Percentiles rank a stretch among this genome's conserved stretches.
Conservation (phyloP, 768 basidiomycete genomes). For the Lactarius vividus region DNA sequence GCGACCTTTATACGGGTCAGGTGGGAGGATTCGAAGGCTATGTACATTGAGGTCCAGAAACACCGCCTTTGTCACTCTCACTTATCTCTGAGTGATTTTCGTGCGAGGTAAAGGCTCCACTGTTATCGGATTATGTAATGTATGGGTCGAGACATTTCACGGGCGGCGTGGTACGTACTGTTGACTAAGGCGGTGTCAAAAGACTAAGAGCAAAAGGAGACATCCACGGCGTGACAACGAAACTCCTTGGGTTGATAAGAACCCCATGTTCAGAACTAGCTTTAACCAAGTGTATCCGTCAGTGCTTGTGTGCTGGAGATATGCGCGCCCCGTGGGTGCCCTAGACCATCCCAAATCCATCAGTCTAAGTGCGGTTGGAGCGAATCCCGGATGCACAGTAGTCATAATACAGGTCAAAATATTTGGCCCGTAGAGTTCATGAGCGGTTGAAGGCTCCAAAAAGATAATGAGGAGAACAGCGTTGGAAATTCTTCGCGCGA, state of each 20-base stretch:
- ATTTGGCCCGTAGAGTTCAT: background rate
- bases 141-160: background rate
- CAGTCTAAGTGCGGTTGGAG: background rate
- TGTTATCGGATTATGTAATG: background rate
- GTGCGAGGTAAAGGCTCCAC: background rate
- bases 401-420: background rate
- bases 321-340: background rate
- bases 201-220: background rate
- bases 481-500: background rate
- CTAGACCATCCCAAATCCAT: background rate
- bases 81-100: background rate
- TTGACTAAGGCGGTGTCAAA: background rate
- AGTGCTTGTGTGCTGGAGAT: background rate
- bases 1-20: background rate
- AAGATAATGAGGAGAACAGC: background rate
- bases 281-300: background rate
- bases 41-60: background rate
- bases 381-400: background rate
- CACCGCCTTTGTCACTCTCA: background rate
- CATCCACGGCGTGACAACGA: background rate
- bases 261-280: background rate
- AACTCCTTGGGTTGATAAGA: background rate
- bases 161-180: background rate
- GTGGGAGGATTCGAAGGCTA: background rate
- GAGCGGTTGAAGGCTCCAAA: background rate